Evolutionary conservation across 352 stramenopile genomes (phyloP).

Genomic region (Globisporangium abappressorium): DNA sequence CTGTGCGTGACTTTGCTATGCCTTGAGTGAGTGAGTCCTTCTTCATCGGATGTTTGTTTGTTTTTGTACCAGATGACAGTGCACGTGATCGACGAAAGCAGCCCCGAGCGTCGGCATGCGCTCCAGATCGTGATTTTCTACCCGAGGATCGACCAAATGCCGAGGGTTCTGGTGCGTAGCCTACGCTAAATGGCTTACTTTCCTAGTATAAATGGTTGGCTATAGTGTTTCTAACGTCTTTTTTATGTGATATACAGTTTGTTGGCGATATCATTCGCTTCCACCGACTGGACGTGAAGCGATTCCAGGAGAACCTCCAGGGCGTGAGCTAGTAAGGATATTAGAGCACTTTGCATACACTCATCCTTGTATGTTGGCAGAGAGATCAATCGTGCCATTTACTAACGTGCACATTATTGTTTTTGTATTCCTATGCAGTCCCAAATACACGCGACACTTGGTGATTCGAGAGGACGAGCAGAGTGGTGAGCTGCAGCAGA

Average conservation of each 20-base stretch:
- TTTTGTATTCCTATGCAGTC: background rate
- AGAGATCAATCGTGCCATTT: background rate
- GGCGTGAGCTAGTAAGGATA: conserved; percentile 41
- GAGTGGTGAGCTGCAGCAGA: conserved; percentile 33
- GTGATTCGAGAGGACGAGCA: conserved; percentile 38
- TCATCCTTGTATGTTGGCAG: background rate
- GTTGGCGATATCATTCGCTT: conserved; percentile 79
- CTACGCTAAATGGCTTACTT: background rate
- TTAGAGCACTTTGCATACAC: too few species aligned
- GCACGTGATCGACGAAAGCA: conserved; percentile 63
- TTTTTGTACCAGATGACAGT: conserved; percentile 55
- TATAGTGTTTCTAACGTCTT: background rate
- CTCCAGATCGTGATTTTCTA: conserved; percentile 72
- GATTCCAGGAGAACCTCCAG: conserved; percentile 54
- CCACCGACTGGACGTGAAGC: conserved; percentile 70
- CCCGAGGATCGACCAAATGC: conserved; percentile 52
- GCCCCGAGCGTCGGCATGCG: conserved; percentile 42
- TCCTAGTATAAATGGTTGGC: background rate
- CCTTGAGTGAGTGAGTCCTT: background rate
- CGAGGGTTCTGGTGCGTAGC: conserved; percentile 48
- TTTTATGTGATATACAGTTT: conserved; percentile 27
- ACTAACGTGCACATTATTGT: background rate
- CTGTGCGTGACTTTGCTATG: background rate
- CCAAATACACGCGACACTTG: conserved; percentile 43
- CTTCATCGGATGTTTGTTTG: background rate